phyloP scores from a whole-genome alignment of 805 yeast species.

The Blastobotrys chiropterorum region DNA sequence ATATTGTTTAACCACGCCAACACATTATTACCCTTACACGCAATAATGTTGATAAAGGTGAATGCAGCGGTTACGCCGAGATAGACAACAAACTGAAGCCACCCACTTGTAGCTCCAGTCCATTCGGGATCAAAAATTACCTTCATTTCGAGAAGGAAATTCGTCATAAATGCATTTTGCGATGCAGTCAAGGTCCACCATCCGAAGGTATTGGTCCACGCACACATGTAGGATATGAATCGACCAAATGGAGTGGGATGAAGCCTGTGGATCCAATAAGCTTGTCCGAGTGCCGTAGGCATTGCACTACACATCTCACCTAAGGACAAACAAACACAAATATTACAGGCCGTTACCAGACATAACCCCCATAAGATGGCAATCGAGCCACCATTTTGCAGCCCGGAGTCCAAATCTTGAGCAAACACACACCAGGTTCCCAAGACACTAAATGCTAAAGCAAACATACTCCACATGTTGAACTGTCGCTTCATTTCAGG shows the following conservation, averaged over 20 bases:
- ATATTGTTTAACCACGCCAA: conserved; percentile 14
- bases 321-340: conserved; percentile 61
- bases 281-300: conserved; percentile 19
- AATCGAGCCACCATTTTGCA: conserved; percentile 71
- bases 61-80: conserved; percentile 10
- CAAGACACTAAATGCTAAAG: conserved; percentile 75
- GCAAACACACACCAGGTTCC: conserved; percentile 77
- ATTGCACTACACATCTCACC: conserved; percentile 48
- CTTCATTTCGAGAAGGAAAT: conserved; percentile 12
- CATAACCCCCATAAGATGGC: conserved; percentile 74
- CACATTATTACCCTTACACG: conserved; percentile 11
- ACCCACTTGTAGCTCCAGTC: conserved; percentile 10
- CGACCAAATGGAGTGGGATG: conserved; percentile 12
- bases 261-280: conserved; percentile 15
- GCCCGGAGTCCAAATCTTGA: conserved; percentile 63
- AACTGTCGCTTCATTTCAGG: conserved; percentile 64
- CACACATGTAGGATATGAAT: conserved; percentile 14
- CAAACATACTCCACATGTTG: conserved; percentile 64
- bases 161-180: conserved; percentile 12
- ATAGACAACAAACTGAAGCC: conserved; percentile 14
- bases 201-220: conserved; percentile 18
- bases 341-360: conserved; percentile 54
- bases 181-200: conserved; percentile 17
- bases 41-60: conserved; percentile 11
- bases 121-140: conserved; percentile 3